Percentiles rank a stretch among this genome's conserved stretches.
Evolutionary conservation across 768 basidiomycete genomes (phyloP).

Genomic region (Rhodosporidiobolus sp.): DNA sequence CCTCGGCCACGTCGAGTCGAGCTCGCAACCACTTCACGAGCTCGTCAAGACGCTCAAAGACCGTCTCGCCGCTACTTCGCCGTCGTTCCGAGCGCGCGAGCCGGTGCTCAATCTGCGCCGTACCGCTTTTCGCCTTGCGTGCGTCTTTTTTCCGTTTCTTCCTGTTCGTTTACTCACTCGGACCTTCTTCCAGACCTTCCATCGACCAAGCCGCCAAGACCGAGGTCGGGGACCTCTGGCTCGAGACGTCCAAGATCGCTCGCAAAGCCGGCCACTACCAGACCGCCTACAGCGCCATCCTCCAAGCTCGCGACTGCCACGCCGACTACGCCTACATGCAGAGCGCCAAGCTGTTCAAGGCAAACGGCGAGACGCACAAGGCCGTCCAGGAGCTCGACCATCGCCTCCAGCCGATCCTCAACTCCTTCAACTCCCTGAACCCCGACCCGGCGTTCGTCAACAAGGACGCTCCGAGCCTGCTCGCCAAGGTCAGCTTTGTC

Average conservation of each 20-base stretch:
- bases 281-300: constrained; percentile 90
- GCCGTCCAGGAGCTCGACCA: constrained; percentile 84
- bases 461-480: constrained; percentile 47
- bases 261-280: constrained; percentile 92
- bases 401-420: constrained; percentile 50
- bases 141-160: constrained; percentile 36
- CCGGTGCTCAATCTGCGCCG: constrained; percentile 84
- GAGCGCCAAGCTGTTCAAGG: constrained; percentile 78
- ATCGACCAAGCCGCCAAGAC: constrained; percentile 7
- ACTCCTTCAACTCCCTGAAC: background rate
- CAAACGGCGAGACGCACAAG: constrained; percentile 72
- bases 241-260: constrained; percentile 90
- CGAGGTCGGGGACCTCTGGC: constrained; percentile 75
- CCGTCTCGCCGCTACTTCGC: constrained; percentile 72
- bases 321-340: constrained; percentile 79
- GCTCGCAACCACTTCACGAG: constrained; percentile 50
- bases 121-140: constrained; percentile 74
- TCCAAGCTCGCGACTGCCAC: constrained; percentile 73
- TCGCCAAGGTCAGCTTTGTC: constrained; percentile 62
- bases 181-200: background rate
- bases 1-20: background rate
- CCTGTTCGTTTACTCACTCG: background rate
- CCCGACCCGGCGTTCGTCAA: constrained; percentile 10
- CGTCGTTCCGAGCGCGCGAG: constrained; percentile 83
- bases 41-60: constrained; percentile 53